Percentiles rank a stretch among this genome's conserved stretches.
Conservation (phyloP, 768 basidiomycete species). For the Kondoa malvinella region DNA sequence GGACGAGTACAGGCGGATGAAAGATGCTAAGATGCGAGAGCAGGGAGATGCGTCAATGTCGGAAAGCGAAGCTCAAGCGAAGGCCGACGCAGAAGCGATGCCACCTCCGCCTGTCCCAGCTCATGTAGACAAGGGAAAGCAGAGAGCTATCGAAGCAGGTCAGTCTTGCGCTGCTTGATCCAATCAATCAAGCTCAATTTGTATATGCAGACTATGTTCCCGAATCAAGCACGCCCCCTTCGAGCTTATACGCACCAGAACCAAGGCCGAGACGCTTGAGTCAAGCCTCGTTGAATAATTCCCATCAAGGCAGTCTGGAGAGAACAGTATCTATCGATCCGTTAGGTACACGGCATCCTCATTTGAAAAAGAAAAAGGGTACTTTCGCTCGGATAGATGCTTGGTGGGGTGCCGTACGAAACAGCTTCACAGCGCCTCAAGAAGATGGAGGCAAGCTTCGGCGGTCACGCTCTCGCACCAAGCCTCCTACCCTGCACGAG, state of each 20-base stretch:
- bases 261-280: background rate
- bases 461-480: background rate
- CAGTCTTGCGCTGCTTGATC: background rate
- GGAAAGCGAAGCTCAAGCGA: slow-evolving; percentile 3
- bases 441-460: slow-evolving; percentile 3
- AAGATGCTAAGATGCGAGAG: slow-evolving; percentile 34
- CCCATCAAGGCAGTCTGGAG: background rate
- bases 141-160: background rate
- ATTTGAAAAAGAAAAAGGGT: slow-evolving; percentile 19
- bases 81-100: background rate
- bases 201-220: too few species aligned
- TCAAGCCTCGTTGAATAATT: background rate
- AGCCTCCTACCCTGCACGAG: background rate
- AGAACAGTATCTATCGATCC: slow-evolving; percentile 2
- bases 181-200: background rate
- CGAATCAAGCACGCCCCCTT: background rate
- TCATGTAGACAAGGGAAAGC: background rate
- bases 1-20: slow-evolving; percentile 35
- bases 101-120: slow-evolving; percentile 6
- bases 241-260: background rate
- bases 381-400: slow-evolving; percentile 27
- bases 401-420: slow-evolving; percentile 27
- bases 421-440: slow-evolving; percentile 19
- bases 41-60: slow-evolving; percentile 22
- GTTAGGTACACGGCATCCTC: background rate